Evolutionary conservation across 768 basidiomycete species (phyloP), one percentile per base, ranked within the genome.

Genomic region (Collybia nuda): DNA sequence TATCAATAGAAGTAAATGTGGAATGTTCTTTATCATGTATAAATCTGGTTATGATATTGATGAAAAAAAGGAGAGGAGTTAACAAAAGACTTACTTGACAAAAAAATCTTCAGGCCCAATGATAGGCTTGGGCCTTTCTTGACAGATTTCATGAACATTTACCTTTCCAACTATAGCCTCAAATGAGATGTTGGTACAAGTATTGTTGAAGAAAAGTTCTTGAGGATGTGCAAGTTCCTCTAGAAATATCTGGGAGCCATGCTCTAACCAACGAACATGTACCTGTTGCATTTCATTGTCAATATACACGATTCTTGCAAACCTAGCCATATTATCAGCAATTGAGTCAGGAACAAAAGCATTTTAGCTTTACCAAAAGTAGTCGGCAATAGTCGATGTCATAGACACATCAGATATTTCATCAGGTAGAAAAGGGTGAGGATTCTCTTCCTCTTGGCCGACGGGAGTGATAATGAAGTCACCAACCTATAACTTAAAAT

Each of bases 221-320:
- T 82, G 82, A 0, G 79, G 69, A 49, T 86, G 67, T 0, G 77
- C 78, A 12, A 90, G 64, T 52, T 89, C 83, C 23, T 75, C 69
- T 22, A 90, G 61, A n/a, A 80, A 62, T 0, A 82, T 86, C 48
- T 79, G 76, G 0, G 80, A 78, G 0, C 82, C 79, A 57, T 92
- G 90, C 47, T 86, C 78, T 23, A 87, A 79, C 88, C 88, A 93
- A 28, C 82, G 87, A 8, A 88, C 66, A 62, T 93, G 90, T 0
- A 79, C 77, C 1, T 51, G 65, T 47, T 74, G 65, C 4, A 67
- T 51, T 14, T 72, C 65, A 28, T 70, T 66, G 14, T 75, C 63
- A 49, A 90, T 76, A 44, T 73, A 78, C 0, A 84, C 61, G 21
- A 92, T 82, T 56, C 73, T 74, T 0, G 75, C 88, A 64, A 91